Percentiles rank a stretch among this genome's conserved stretches.
These are phyloP conservation scores for Salix arbutifolia DNA, from an alignment of 345 rosid species.

Conservation along the genomic window DNA sequence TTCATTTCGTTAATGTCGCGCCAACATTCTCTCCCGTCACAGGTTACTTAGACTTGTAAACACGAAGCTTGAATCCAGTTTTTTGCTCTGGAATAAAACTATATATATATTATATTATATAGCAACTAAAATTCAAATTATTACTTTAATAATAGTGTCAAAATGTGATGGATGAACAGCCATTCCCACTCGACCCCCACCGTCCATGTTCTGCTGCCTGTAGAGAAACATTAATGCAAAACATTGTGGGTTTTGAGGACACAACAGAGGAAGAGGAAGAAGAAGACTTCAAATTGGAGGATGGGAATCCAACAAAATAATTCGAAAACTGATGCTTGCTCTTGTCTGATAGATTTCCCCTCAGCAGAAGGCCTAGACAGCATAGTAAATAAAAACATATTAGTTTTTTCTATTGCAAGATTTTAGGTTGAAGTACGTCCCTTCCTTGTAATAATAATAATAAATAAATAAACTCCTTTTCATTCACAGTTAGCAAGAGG, in stretches of 20 bases:
- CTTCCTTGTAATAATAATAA: no score
- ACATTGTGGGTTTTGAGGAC: conserved; percentile 31
- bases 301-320: conserved; percentile 29
- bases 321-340: conserved; percentile 16
- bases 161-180: background rate
- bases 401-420: no score
- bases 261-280: background rate
- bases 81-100: background rate
- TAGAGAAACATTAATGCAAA: conserved; percentile 26
- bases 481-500: background rate
- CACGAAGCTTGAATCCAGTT: background rate
- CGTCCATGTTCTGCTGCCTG: conserved; percentile 22
- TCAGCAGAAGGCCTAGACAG: conserved; percentile 18
- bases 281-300: background rate
- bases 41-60: no score
- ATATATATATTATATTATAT: no score
- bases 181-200: conserved; percentile 16
- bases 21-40: no score
- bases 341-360: conserved; percentile 33
- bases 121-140: background rate
- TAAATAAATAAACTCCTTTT: no score
- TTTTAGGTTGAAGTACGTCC: no score
- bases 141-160: background rate
- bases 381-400: conserved; percentile 16
- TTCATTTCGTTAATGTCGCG: background rate